phyloP scores from a whole-genome alignment of 1,139 yeast genomes.

The Candida buenavistaensis region DNA sequence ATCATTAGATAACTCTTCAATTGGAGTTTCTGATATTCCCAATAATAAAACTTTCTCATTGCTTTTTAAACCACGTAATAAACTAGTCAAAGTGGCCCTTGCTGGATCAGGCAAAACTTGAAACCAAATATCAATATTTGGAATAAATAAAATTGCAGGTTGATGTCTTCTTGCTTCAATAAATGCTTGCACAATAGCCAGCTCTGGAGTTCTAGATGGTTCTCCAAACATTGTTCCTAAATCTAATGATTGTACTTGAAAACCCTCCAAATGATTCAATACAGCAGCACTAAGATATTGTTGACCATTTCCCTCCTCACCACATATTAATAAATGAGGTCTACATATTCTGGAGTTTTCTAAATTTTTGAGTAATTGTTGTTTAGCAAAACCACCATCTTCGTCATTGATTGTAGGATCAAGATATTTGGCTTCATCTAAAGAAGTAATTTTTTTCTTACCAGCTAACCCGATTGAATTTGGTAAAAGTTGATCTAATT shows the following conservation, averaged over 20 bases:
- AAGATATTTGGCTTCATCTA: constrained; percentile 71
- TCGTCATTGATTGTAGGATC: constrained; percentile 56
- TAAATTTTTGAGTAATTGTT: constrained; percentile 57
- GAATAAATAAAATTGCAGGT: constrained; percentile 83
- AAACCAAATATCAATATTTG: constrained; percentile 80
- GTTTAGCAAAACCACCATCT: constrained; percentile 71
- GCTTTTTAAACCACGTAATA: constrained; percentile 67
- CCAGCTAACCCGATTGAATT: constrained; percentile 35
- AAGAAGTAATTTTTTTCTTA: constrained; percentile 50
- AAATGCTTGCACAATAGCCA: constrained; percentile 79
- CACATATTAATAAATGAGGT: constrained; percentile 77
- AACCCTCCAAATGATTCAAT: constrained; percentile 82
- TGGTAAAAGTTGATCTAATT: constrained; percentile 65
- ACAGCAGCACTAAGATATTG: constrained; percentile 83
- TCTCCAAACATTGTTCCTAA: constrained; percentile 78
- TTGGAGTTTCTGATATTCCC: constrained; percentile 64
- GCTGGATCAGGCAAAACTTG: constrained; percentile 68
- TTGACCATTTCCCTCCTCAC: constrained; percentile 84
- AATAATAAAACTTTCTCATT: constrained; percentile 76
- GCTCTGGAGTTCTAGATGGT: constrained; percentile 80
- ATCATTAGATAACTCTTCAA: constrained; percentile 34
- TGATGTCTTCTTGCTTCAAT: constrained; percentile 88
- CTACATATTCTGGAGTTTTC: constrained; percentile 72
- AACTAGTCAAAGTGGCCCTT: constrained; percentile 67
- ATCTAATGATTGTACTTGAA: constrained; percentile 84